These are phyloP conservation scores for Colletotrichum tropicale DNA, from an alignment of 2,329 filamentous ascomycete genomes.

Conservation along the genomic window DNA sequence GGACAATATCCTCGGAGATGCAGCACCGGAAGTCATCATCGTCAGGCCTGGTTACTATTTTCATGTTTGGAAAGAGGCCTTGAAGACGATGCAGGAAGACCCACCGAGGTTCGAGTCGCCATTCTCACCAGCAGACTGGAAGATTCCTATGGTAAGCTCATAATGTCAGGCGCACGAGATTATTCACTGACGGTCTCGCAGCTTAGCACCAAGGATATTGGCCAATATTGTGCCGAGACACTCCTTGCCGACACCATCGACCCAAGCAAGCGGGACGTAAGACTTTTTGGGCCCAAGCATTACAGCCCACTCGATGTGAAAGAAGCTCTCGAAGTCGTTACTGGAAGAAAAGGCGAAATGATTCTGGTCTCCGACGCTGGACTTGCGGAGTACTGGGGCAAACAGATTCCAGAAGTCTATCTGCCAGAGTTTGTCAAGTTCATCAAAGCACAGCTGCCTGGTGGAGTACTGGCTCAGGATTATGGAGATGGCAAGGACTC, in stretches of 20 bases:
- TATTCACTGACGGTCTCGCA: rapidly evolving
- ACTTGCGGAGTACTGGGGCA: slow-evolving; percentile 25
- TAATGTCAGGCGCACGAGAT: background rate
- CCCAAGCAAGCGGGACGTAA: slow-evolving; percentile 18
- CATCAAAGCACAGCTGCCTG: slow-evolving; percentile 21
- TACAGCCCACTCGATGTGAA: slow-evolving; percentile 34
- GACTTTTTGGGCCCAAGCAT: slow-evolving; percentile 29
- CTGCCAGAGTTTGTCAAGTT: background rate
- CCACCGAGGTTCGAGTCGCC: slow-evolving; percentile 28
- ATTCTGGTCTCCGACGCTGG: slow-evolving; percentile 23
- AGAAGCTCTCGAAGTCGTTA: slow-evolving; percentile 28
- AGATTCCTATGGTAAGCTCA: slow-evolving; percentile 32
- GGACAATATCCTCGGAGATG: slow-evolving; percentile 20
- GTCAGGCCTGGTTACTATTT: slow-evolving; percentile 21
- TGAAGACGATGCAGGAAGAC: slow-evolving; percentile 21
- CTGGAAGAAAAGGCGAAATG: slow-evolving; percentile 28
- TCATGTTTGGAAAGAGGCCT: slow-evolving; percentile 18
- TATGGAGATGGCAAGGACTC: slow-evolving; percentile 26
- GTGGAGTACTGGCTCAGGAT: slow-evolving; percentile 26
- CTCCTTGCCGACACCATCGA: slow-evolving; percentile 21
- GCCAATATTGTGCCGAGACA: slow-evolving; percentile 25
- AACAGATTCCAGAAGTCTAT: slow-evolving; percentile 27
- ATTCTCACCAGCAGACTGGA: slow-evolving; percentile 28
- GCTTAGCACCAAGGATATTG: slow-evolving; percentile 30
- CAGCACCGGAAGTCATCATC: slow-evolving; percentile 24